These are phyloP conservation scores for Pichia paraexigua DNA, from an alignment of 805 yeast genomes.

Conservation along the genomic window DNA sequence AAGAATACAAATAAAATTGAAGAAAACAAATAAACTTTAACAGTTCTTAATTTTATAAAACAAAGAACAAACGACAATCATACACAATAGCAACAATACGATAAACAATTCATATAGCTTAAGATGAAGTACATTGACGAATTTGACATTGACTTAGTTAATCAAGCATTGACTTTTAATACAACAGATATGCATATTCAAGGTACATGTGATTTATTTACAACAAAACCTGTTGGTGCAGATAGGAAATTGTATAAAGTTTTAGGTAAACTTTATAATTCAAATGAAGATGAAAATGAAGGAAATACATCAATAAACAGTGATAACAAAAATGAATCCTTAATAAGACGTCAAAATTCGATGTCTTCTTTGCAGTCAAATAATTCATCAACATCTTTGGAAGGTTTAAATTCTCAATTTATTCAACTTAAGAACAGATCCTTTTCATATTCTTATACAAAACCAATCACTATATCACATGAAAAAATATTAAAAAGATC, in stretches of 20 bases:
- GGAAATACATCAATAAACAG: slow-evolving; percentile 5
- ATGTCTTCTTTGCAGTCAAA: slow-evolving; percentile 15
- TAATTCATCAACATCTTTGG: slow-evolving; percentile 10
- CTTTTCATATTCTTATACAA: slow-evolving; percentile 25
- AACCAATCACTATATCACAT: slow-evolving; percentile 13
- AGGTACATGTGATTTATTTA: slow-evolving; percentile 89
- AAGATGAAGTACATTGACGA: slow-evolving; percentile 72
- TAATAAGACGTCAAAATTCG: slow-evolving; percentile 14
- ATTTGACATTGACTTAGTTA: slow-evolving; percentile 84
- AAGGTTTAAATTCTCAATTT: slow-evolving; percentile 23
- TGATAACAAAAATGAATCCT: background rate
- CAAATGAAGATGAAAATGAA: slow-evolving; percentile 5
- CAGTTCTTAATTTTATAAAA: too few species aligned
- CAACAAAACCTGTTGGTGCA: slow-evolving; percentile 87
- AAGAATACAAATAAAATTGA: too few species aligned
- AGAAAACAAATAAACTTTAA: too few species aligned
- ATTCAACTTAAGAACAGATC: slow-evolving; percentile 27
- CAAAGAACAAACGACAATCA: background rate
- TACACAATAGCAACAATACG: background rate
- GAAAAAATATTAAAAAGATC: slow-evolving; percentile 17
- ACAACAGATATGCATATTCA: slow-evolving; percentile 66
- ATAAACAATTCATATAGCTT: too few species aligned
- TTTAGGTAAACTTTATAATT: slow-evolving; percentile 54
- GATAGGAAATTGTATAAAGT: slow-evolving; percentile 86
- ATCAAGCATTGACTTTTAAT: slow-evolving; percentile 75